Evolutionary conservation across 1,284 basidiomycete species (phyloP).

Genomic region (Puccinia novopanici): DNA sequence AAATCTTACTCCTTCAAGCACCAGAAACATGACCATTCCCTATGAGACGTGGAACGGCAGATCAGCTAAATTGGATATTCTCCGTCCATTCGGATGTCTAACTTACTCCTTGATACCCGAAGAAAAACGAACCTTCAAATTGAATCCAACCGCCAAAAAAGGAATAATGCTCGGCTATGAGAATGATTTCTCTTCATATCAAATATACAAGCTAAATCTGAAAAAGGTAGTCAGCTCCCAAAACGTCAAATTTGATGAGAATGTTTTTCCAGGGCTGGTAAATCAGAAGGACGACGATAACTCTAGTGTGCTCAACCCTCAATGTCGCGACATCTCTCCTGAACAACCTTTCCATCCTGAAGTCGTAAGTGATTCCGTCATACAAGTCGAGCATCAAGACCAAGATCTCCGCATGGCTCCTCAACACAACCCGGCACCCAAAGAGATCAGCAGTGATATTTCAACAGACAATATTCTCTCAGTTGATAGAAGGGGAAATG

Average conservation of each 20-base stretch:
- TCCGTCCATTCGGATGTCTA: neutral
- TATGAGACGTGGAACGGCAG: neutral
- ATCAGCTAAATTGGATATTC: neutral
- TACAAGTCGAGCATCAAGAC: no score
- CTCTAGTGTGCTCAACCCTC: no score
- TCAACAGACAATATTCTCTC: no score
- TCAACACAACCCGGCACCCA: no score
- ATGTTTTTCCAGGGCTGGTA: neutral
- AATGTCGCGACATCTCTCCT: no score
- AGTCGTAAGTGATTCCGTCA: no score
- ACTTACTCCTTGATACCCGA: neutral
- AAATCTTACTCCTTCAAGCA: slow-evolving; percentile 1
- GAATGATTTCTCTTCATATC: neutral
- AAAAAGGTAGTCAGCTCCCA: neutral
- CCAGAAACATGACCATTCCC: neutral
- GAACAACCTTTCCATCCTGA: no score
- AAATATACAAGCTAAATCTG: neutral
- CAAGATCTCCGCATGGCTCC: no score
- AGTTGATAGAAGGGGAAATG: neutral
- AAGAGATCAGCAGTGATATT: no score
- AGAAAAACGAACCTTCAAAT: neutral
- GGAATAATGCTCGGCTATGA: neutral
- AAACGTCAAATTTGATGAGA: neutral
- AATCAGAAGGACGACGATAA: no score
- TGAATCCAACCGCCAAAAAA: neutral